These are phyloP conservation scores for Fusarium sp. DNA, from an alignment of 2,329 filamentous ascomycete genomes.

Conservation along the genomic window DNA sequence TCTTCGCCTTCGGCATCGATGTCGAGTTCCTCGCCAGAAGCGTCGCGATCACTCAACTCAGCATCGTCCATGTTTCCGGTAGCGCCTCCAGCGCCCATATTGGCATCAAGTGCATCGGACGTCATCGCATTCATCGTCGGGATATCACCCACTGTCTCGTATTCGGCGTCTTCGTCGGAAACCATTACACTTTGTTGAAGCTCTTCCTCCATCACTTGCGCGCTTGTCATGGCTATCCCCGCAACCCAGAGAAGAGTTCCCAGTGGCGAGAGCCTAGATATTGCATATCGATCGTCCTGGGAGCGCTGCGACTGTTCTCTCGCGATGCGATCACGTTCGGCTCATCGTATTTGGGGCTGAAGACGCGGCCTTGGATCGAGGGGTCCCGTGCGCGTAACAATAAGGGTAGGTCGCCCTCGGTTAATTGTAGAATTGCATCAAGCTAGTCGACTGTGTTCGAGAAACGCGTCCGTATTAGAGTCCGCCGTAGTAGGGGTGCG, in stretches of 20 bases:
- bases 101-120: not conserved
- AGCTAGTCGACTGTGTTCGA: not conserved
- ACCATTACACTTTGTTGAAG: slow-evolving; percentile 67
- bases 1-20: slow-evolving; percentile 58
- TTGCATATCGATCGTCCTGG: slow-evolving; percentile 48
- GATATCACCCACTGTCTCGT: slow-evolving; percentile 50
- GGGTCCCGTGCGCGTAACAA: slow-evolving; percentile 7
- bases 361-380: slow-evolving; percentile 39
- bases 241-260: slow-evolving; percentile 38
- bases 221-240: slow-evolving; percentile 59
- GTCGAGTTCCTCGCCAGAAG: slow-evolving; percentile 57
- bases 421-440: not conserved
- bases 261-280: slow-evolving; percentile 21
- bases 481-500: slow-evolving; percentile 17
- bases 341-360: slow-evolving; percentile 38
- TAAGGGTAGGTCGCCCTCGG: slow-evolving; percentile 1
- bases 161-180: slow-evolving; percentile 63
- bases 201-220: slow-evolving; percentile 68
- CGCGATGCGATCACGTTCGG: slow-evolving; percentile 34
- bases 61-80: slow-evolving; percentile 48
- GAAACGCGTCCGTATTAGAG: slow-evolving; percentile 19
- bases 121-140: slow-evolving; percentile 39
- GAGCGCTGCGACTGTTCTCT: slow-evolving; percentile 39
- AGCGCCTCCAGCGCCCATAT: not conserved
- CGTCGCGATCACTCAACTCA: slow-evolving; percentile 54